phyloP scores from a whole-genome alignment of 176 grass and related monocot species.

The Oropetium thomaeum region DNA sequence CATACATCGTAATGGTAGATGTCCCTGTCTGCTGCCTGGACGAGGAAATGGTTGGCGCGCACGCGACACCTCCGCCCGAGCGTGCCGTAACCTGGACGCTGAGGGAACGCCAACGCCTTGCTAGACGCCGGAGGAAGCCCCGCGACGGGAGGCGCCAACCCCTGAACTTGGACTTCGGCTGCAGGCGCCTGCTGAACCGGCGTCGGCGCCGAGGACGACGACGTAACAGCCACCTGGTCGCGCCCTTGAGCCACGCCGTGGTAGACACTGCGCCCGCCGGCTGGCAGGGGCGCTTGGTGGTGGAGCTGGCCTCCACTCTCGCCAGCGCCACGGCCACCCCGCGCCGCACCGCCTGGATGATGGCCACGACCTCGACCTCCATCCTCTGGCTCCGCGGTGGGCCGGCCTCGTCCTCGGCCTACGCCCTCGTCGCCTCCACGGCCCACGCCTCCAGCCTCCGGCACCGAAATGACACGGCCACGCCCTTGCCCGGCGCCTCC shows the following conservation, averaged over 20 bases:
- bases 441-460: background rate
- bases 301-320: background rate
- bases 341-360: background rate
- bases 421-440: background rate
- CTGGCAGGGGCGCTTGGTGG: background rate
- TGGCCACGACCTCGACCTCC: background rate
- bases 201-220: background rate
- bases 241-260: background rate
- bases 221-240: background rate
- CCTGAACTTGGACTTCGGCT: background rate
- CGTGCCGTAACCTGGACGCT: constrained; percentile 39
- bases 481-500: background rate
- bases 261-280: background rate
- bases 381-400: background rate
- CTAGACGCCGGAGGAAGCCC: constrained; percentile 34
- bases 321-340: background rate
- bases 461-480: background rate
- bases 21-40: constrained; percentile 34
- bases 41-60: constrained; percentile 61
- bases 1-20: constrained; percentile 54
- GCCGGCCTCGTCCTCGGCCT: background rate
- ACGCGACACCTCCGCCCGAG: constrained; percentile 30
- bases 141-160: background rate
- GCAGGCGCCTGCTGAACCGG: background rate
- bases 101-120: constrained; percentile 32